Percentiles rank a stretch among this genome's conserved stretches.
Conservation (phyloP, 2,329 filamentous ascomycete genomes). For the Venturia asperata region DNA sequence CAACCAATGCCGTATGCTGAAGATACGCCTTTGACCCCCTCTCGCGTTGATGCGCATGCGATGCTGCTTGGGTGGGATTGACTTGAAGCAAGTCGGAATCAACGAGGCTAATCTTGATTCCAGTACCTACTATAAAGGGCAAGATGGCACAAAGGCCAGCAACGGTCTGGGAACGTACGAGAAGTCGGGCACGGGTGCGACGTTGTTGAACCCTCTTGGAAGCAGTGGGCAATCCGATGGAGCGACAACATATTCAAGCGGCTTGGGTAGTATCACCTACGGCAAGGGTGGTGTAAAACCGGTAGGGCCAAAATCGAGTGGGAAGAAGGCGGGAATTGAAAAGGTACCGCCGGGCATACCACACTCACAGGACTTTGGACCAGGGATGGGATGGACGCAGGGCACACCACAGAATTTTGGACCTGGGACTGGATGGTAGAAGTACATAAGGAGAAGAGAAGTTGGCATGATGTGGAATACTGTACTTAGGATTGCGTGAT, state of each 20-base stretch:
- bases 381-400: not conserved
- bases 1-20: not conserved
- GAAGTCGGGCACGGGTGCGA: not conserved
- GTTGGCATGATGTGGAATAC: too few relatives aligned
- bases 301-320: not conserved
- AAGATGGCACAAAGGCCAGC: not conserved
- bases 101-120: not conserved
- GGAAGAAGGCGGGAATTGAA: not conserved
- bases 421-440: not conserved
- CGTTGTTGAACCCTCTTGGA: not conserved
- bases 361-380: not conserved
- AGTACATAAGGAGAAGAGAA: too few relatives aligned
- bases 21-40: not conserved
- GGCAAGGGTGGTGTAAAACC: not conserved
- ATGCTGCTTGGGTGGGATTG: not conserved
- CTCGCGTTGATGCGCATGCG: not conserved
- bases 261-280: not conserved
- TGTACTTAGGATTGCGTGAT: too few relatives aligned
- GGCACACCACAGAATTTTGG: not conserved
- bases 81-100: not conserved
- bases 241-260: not conserved
- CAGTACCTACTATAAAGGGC: not conserved
- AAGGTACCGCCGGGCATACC: not conserved
- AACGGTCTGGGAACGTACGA: not conserved
- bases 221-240: not conserved